Evolutionary conservation across 2,329 filamentous ascomycete genomes (phyloP), one percentile per base, ranked within the genome.

Genomic region (Zarea fungicola): DNA sequence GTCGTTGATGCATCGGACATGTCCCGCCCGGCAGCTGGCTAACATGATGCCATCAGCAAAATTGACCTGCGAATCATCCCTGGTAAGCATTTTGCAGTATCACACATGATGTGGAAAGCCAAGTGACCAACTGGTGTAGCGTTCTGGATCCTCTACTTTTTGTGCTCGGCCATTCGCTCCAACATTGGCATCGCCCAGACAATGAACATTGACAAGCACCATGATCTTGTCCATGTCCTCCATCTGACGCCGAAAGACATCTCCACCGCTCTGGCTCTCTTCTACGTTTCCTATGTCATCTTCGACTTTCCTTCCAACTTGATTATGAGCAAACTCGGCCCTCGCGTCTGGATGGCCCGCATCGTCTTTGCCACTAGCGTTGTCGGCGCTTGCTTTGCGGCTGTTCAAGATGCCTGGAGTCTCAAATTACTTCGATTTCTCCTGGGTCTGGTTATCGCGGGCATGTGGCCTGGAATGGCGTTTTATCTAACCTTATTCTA

Each of bases 381-480:
- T 36, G 89, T 95, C 44, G 90, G 90, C 1, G 78, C 83, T 46
- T 93, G 89, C 62, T 89, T 95, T 68, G 81, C 89, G 6, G 89
- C 87, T 11, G 89, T 93, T 62, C 80, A 83, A 56, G 81, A 83
- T 34, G 86, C 87, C 7, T 95, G 89, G 86, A 93, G 88, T 60
- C 75, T 95, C 58, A 91, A 92, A 78, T 74, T 95, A n/a, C 76
- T 96, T 23, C 84, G 90, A 7, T 84, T 96, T 49, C 75, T 96
- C 10, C 79, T 96, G 6, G 90, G 90, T 41, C 78, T 93, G 13
- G 89, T 95, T 21, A 91, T 91, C 62, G 90, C 90, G 1, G 90
- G 90, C 40, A 90, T 96, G 85, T 96, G 90, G 90, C 90, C 90
- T 0, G 90, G 90, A 42, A 95, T 96, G 90, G 82, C 89, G 9